Evolutionary conservation across 257 asterid genomes (phyloP).

Genomic region (Capsicum chinense): DNA sequence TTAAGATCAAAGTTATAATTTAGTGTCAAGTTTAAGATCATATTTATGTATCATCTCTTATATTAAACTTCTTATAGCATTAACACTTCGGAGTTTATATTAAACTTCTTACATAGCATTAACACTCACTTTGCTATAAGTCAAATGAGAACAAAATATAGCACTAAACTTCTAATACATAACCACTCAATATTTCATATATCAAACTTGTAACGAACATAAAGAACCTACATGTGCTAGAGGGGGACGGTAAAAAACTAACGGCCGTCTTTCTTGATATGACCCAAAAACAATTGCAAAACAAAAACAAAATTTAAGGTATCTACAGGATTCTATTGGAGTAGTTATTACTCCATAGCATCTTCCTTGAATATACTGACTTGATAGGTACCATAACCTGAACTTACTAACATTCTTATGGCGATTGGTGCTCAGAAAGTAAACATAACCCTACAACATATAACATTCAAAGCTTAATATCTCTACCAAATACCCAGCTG

Average conservation of each 20-base stretch:
- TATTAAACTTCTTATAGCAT: no score
- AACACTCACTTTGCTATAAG: background rate
- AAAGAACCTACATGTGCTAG: slow-evolving; percentile 13
- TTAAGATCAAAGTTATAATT: no score
- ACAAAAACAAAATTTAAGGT: slow-evolving; percentile 29
- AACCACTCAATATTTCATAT: background rate
- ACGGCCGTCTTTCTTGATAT: background rate
- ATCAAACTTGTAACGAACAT: slow-evolving; percentile 16
- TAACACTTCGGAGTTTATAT: no score
- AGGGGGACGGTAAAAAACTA: slow-evolving; percentile 15
- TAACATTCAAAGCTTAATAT: slow-evolving; percentile 47
- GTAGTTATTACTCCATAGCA: slow-evolving; percentile 26
- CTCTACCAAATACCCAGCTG: slow-evolving; percentile 68
- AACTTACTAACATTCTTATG: background rate
- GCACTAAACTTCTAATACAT: background rate
- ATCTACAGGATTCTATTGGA: slow-evolving; percentile 28
- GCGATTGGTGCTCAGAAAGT: background rate
- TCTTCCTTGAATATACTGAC: slow-evolving; percentile 11
- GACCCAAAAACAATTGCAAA: slow-evolving; percentile 1
- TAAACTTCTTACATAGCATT: no score
- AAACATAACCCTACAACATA: background rate
- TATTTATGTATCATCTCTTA: no score
- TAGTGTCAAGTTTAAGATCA: no score
- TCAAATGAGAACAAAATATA: background rate
- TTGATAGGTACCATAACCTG: background rate